These are phyloP conservation scores for Carex cristatella DNA, from an alignment of 176 grass and related monocot species.

Conservation along the genomic window DNA sequence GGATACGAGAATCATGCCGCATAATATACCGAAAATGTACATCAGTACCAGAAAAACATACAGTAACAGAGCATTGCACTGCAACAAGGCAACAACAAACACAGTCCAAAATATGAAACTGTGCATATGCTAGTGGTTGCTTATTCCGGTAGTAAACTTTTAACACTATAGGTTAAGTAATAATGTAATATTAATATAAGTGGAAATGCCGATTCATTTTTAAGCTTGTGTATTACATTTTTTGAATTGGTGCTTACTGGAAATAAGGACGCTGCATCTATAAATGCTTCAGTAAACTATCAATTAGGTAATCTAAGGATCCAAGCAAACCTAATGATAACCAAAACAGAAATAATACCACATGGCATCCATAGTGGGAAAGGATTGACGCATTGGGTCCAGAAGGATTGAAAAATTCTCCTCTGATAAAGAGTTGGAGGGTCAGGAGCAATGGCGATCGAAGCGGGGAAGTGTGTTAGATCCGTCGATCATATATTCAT, in stretches of 20 bases:
- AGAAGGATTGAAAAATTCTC: constrained; percentile 39
- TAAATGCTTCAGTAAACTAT: not conserved
- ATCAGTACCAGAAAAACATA: constrained; percentile 25
- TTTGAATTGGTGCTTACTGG: not conserved
- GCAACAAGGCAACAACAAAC: not conserved
- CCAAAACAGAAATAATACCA: constrained; percentile 11
- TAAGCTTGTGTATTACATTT: not conserved
- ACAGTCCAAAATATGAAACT: constrained; percentile 6
- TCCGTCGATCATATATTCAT: too few relatives aligned
- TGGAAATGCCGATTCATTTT: not conserved
- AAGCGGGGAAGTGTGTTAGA: too few relatives aligned
- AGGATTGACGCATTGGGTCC: constrained; percentile 60
- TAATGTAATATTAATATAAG: not conserved
- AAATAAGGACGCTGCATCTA: not conserved
- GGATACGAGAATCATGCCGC: constrained; percentile 37
- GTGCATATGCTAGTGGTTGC: not conserved
- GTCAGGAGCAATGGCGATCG: too few relatives aligned
- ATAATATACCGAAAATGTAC: not conserved
- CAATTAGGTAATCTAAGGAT: not conserved
- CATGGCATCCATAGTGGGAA: constrained; percentile 91
- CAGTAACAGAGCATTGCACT: not conserved
- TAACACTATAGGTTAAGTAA: not conserved
- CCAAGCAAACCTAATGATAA: not conserved
- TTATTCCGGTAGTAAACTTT: not conserved
- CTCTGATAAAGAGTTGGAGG: too few relatives aligned